Evolutionary conservation across 2,329 filamentous ascomycete genomes (phyloP).

Genomic region (Lasiodiplodia sp.): DNA sequence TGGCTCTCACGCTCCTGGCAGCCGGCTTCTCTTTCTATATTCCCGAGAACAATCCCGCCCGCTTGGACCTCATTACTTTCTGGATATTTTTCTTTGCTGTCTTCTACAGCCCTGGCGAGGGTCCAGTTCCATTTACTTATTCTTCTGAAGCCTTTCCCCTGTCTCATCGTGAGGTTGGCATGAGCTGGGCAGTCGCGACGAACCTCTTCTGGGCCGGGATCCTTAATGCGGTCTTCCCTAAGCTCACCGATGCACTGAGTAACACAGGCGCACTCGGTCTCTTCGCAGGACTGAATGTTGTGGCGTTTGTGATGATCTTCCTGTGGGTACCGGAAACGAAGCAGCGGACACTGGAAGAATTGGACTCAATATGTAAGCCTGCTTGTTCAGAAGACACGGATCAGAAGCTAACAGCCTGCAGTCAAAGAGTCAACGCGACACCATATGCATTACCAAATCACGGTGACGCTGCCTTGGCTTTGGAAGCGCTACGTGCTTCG

Average conservation of each 20-base stretch:
- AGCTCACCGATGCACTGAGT: conserved; percentile 44
- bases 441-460: conserved; percentile 49
- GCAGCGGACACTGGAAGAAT: conserved; percentile 42
- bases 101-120: conserved; percentile 56
- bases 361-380: conserved; percentile 39
- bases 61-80: conserved; percentile 45
- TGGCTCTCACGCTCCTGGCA: conserved; percentile 59
- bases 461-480: conserved; percentile 20
- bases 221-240: conserved; percentile 49
- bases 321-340: conserved; percentile 43
- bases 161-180: conserved; percentile 44
- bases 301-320: conserved; percentile 42
- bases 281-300: conserved; percentile 46
- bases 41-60: conserved; percentile 35
- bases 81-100: conserved; percentile 60
- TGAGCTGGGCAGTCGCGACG: conserved; percentile 51
- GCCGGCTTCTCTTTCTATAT: conserved; percentile 52
- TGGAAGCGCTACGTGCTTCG: conserved; percentile 21
- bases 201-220: conserved; percentile 51
- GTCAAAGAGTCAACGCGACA: conserved; percentile 52
- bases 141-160: conserved; percentile 54
- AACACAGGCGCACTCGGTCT: conserved; percentile 49
- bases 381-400: not conserved
- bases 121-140: conserved; percentile 52
- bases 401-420: conserved; percentile 8